phyloP scores from a whole-genome alignment of 768 basidiomycete genomes.

The Tulasnella sp. region DNA sequence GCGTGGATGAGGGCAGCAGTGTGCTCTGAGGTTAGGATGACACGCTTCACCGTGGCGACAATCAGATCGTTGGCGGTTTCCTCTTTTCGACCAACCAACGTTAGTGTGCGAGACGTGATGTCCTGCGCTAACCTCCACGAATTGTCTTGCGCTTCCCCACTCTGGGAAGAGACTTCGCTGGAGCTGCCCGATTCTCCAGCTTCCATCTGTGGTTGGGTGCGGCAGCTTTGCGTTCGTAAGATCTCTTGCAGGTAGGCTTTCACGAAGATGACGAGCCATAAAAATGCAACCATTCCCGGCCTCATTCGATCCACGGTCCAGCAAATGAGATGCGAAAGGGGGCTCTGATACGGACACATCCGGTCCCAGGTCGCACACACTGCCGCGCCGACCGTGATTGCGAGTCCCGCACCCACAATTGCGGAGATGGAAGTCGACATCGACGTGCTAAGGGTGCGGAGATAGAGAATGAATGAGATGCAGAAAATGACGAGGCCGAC shows the following conservation, averaged over 20 bases:
- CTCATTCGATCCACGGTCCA: not conserved
- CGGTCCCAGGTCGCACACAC: not conserved
- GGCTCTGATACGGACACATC: conserved; percentile 8
- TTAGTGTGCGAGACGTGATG: not conserved
- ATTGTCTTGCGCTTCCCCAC: not conserved
- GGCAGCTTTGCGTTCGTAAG: not conserved
- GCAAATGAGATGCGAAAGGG: not conserved
- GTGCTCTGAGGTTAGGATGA: not conserved
- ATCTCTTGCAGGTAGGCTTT: not conserved
- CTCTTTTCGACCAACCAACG: not conserved
- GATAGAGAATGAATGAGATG: not conserved
- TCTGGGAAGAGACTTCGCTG: too few species aligned
- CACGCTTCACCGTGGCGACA: not conserved
- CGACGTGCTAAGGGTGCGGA: not conserved
- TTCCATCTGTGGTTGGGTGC: too few species aligned
- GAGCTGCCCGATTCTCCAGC: too few species aligned
- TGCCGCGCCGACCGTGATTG: not conserved
- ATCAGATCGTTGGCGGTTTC: not conserved
- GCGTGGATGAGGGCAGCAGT: not conserved
- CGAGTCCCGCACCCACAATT: not conserved
- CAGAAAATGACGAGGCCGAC: not conserved
- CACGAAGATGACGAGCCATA: not conserved
- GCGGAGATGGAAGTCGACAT: not conserved
- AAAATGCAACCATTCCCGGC: not conserved
- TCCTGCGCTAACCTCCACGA: not conserved